These are phyloP conservation scores for Neurospora tetrasperma DNA, from an alignment of 495 filamentous ascomycete species.

Conservation along the genomic window DNA sequence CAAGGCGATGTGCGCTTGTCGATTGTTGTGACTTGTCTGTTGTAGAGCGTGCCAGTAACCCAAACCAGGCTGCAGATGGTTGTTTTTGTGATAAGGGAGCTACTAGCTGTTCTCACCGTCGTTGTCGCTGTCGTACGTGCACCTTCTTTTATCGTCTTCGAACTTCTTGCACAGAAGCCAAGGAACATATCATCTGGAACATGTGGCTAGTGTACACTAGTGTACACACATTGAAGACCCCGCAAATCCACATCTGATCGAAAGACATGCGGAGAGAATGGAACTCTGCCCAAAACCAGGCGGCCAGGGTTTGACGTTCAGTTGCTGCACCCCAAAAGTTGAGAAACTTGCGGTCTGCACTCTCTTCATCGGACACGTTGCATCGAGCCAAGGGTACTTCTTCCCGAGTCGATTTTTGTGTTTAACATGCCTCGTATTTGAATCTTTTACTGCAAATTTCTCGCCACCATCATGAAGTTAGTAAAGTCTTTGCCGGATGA, in stretches of 20 bases:
- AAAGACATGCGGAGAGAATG: neutral
- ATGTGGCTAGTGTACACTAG: neutral
- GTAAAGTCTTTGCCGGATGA: neutral
- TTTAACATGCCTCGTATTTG: neutral
- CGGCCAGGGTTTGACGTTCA: neutral
- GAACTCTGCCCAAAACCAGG: neutral
- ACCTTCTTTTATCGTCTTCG: neutral
- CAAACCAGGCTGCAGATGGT: neutral
- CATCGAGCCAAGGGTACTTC: neutral
- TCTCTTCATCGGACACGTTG: neutral
- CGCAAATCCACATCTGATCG: neutral
- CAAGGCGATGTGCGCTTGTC: neutral
- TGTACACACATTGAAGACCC: neutral
- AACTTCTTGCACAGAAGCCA: neutral
- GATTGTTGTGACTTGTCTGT: neutral
- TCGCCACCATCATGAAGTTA: neutral
- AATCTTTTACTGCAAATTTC: neutral
- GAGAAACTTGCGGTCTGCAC: neutral
- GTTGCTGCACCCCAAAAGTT: neutral
- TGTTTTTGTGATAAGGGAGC: neutral
- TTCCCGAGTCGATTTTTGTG: neutral
- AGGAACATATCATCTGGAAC: neutral
- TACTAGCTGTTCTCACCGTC: neutral
- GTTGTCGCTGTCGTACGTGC: neutral
- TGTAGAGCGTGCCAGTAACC: neutral